Evolutionary conservation across 208 protist genomes (phyloP).

Genomic region (Crithidia fasciculata): DNA sequence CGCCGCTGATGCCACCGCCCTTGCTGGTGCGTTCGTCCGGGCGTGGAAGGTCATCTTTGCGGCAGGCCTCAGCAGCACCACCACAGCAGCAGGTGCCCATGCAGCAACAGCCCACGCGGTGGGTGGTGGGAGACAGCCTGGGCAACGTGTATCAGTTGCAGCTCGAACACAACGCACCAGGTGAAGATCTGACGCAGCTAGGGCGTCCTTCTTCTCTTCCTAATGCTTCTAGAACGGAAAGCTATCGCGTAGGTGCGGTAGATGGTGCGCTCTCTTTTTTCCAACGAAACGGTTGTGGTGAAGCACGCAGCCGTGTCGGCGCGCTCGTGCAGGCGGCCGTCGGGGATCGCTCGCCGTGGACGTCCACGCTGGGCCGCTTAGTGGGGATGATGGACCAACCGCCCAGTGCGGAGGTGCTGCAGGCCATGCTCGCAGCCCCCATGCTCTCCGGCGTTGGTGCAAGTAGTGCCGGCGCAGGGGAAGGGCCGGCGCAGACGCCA

Average conservation of each 20-base stretch:
- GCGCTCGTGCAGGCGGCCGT: too few relatives aligned
- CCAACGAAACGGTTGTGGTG: too few relatives aligned
- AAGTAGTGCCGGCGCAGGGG: background rate
- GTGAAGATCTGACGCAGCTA: slow-evolving; percentile 1
- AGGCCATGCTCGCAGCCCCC: background rate
- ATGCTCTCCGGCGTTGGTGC: too few relatives aligned
- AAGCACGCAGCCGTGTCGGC: too few relatives aligned
- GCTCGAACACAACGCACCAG: slow-evolving; percentile 33
- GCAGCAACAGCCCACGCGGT: slow-evolving; percentile 11
- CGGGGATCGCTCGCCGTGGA: background rate
- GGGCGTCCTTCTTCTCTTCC: background rate
- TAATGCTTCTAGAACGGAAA: too few relatives aligned
- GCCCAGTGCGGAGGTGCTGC: background rate
- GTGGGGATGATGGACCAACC: slow-evolving; percentile 15
- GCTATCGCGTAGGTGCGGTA: too few relatives aligned
- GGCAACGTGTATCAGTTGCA: slow-evolving; percentile 81
- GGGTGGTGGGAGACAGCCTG: slow-evolving; percentile 70
- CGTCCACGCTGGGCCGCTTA: slow-evolving; percentile 1
- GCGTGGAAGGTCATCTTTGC: background rate
- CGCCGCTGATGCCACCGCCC: slow-evolving; percentile 2
- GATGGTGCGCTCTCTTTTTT: too few relatives aligned
- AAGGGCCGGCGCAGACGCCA: slow-evolving; percentile 10
- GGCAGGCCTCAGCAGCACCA: background rate
- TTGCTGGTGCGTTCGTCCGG: background rate
- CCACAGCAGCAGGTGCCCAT: background rate